These are phyloP conservation scores for Aquilaria yunnanensis DNA, from an alignment of 345 rosid genomes.

Conservation along the genomic window DNA sequence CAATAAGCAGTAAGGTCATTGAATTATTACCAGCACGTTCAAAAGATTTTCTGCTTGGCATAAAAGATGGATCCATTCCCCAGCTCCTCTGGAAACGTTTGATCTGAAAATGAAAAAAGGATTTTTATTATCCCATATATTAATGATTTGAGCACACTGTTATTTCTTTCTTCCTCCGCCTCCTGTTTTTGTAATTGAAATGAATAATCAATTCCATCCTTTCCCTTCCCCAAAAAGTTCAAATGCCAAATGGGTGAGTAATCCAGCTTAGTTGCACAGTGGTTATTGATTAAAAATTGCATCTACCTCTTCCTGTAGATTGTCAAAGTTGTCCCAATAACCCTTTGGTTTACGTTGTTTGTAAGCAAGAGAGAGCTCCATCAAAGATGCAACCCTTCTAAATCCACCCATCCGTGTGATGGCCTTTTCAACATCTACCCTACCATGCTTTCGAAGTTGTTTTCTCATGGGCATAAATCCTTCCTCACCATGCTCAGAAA, in stretches of 20 bases:
- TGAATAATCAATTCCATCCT: no score
- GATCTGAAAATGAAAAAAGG: conserved; percentile 32
- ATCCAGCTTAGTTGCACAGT: no score
- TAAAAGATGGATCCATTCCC: conserved; percentile 95
- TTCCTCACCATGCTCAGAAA: conserved; percentile 82
- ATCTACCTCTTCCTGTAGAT: conserved; percentile 83
- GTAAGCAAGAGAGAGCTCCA: conserved; percentile 91
- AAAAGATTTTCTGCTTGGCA: conserved; percentile 95
- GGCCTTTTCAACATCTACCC: conserved; percentile 95
- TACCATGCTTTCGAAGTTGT: conserved; percentile 82
- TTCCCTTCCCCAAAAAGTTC: no score
- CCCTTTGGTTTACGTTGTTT: conserved; percentile 96
- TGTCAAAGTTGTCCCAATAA: conserved; percentile 92
- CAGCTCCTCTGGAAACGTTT: conserved; percentile 70
- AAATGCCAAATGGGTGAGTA: no score
- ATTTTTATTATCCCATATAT: no score
- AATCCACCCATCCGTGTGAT: conserved; percentile 93
- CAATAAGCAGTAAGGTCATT: not conserved
- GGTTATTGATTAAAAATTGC: not conserved
- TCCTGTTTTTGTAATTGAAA: no score
- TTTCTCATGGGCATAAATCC: conserved; percentile 99
- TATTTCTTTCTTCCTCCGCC: no score
- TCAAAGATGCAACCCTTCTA: conserved; percentile 66
- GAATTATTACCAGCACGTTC: conserved; percentile 76
- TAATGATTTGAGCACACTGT: no score